These are phyloP conservation scores for Lecanicillium sp. DNA, from an alignment of 2,329 filamentous ascomycete genomes.

Conservation along the genomic window DNA sequence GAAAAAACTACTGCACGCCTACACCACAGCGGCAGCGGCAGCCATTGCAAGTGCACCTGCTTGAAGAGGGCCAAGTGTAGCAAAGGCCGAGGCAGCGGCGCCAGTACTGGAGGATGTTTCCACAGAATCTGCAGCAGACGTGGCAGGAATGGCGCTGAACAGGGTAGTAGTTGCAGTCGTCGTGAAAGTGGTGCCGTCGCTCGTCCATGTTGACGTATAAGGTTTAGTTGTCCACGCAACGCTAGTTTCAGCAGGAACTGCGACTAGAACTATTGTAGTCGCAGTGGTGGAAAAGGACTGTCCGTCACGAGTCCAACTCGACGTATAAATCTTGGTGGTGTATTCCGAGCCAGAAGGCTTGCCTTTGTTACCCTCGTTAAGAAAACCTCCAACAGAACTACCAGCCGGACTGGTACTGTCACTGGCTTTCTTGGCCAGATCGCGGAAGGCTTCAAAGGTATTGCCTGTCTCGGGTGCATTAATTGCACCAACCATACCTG, in stretches of 20 bases:
- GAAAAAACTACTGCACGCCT: too few species aligned
- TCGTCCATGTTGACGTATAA: conserved; percentile 1
- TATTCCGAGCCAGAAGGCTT: neutral
- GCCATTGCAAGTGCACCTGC: too few species aligned
- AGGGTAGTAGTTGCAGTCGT: neutral
- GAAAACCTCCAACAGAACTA: neutral
- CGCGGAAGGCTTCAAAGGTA: conserved; percentile 2
- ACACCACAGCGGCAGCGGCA: too few species aligned
- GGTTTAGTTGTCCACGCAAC: neutral
- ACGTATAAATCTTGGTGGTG: too few species aligned
- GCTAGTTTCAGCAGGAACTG: neutral
- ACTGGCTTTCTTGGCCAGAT: neutral
- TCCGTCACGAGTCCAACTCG: too few species aligned
- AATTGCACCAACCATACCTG: conserved; percentile 8
- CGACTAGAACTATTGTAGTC: neutral
- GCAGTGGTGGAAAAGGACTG: neutral
- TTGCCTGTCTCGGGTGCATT: conserved; percentile 4
- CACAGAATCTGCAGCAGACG: neutral
- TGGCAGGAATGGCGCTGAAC: neutral
- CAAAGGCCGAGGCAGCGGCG: too few species aligned
- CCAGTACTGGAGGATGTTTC: neutral
- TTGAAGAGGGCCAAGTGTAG: too few species aligned
- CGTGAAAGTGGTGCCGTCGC: neutral
- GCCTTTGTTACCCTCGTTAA: neutral
- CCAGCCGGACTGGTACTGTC: neutral